Conservation (phyloP, 495 filamentous ascomycete species). For the Talaromyces ruber region DNA sequence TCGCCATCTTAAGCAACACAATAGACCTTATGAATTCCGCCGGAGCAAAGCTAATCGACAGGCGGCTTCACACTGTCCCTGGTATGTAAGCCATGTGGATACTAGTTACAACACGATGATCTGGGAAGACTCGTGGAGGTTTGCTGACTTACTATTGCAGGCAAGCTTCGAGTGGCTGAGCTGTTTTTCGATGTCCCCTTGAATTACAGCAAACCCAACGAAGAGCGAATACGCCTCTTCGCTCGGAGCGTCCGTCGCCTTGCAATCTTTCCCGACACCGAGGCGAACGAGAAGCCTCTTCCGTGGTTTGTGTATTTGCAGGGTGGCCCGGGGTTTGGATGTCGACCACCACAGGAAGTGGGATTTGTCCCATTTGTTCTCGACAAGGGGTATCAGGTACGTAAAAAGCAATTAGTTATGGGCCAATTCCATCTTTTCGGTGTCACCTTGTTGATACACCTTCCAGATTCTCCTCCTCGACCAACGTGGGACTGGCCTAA, state of each 20-base stretch:
- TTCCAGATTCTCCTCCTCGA: constrained; percentile 71
- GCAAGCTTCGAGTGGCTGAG: constrained; percentile 68
- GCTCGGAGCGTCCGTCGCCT: constrained; percentile 60
- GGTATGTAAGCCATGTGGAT: constrained; percentile 17
- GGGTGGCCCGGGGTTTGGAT: constrained; percentile 74
- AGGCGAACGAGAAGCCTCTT: constrained; percentile 41
- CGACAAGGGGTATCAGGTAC: constrained; percentile 66
- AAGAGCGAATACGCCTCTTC: constrained; percentile 62
- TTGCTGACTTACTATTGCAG: constrained; percentile 25
- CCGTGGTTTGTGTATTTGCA: constrained; percentile 61
- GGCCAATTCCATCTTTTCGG: neutral
- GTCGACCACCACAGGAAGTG: constrained; percentile 61
- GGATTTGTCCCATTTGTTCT: constrained; percentile 59
- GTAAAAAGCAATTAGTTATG: neutral
- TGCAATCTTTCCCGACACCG: constrained; percentile 50
- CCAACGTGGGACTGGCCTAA: constrained; percentile 82
- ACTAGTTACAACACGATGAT: neutral
- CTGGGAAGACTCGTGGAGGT: neutral
- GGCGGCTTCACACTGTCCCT: constrained; percentile 34
- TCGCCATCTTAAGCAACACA: neutral
- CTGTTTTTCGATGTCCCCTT: constrained; percentile 79
- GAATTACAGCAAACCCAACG: constrained; percentile 57
- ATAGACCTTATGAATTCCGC: constrained; percentile 9
- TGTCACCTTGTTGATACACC: neutral
- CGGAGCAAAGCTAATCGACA: constrained; percentile 38